These are phyloP conservation scores for Chrysopogon serrulatus DNA, from an alignment of 176 grass and related monocot genomes.

Conservation along the genomic window DNA sequence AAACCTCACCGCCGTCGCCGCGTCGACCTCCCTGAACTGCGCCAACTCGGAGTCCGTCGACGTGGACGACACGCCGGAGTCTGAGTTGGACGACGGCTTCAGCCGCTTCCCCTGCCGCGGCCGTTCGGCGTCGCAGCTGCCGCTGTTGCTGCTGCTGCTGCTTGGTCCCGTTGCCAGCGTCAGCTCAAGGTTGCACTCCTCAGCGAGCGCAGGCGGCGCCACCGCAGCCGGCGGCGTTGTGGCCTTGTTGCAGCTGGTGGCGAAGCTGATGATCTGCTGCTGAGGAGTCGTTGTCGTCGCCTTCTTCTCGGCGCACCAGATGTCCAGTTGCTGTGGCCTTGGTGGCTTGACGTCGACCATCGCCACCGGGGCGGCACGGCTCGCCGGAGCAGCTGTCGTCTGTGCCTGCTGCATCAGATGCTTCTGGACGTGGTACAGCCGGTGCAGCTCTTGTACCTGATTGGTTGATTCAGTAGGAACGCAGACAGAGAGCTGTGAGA, in stretches of 20 bases:
- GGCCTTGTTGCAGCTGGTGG: background rate
- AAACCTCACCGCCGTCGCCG: background rate
- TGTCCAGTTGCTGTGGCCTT: background rate
- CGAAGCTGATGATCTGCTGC: conserved; percentile 10
- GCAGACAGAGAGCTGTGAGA: background rate
- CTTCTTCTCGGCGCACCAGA: background rate
- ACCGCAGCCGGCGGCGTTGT: background rate
- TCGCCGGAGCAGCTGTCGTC: background rate
- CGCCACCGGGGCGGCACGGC: background rate
- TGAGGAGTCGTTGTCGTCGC: background rate
- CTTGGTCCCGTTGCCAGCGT: conserved; percentile 55
- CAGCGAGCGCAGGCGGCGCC: background rate
- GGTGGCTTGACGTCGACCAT: background rate
- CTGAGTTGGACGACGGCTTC: conserved; percentile 31
- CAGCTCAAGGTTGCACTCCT: conserved; percentile 52
- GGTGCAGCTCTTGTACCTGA: conserved; percentile 74
- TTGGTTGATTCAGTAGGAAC: background rate
- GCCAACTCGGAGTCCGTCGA: conserved; percentile 38
- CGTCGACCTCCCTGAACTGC: background rate
- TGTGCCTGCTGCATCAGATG: conserved; percentile 26
- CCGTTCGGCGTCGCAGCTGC: background rate
- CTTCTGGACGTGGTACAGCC: conserved; percentile 57
- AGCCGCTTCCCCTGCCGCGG: conserved; percentile 22
- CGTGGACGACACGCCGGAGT: conserved; percentile 41
- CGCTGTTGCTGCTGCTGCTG: background rate